Percentiles rank a stretch among this genome's conserved stretches.
These are phyloP conservation scores for Quillaja saponaria DNA, from an alignment of 306 rosid genomes.

Conservation along the genomic window DNA sequence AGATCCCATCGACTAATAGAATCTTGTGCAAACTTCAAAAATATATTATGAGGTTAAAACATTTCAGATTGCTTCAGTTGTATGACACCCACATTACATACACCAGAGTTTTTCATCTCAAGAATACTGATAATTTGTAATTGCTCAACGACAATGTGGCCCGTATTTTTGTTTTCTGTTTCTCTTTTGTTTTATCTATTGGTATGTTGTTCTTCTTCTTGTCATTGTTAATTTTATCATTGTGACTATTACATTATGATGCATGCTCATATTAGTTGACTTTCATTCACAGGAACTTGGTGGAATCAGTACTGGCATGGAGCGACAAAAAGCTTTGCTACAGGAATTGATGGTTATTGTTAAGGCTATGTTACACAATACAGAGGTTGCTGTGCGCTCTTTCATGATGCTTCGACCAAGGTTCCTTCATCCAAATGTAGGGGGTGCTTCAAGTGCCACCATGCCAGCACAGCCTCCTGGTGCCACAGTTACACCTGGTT, in stretches of 20 bases:
- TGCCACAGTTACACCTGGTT: conserved; percentile 42
- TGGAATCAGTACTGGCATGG: conserved; percentile 88
- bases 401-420: conserved; percentile 89
- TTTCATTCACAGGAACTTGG: conserved; percentile 74
- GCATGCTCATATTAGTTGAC: conserved; percentile 22
- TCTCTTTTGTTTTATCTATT: conserved; percentile 17
- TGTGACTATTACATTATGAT: too few relatives aligned
- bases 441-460: conserved; percentile 69
- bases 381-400: conserved; percentile 93
- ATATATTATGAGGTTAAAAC: conserved; percentile 15
- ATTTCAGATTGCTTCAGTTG: conserved; percentile 12
- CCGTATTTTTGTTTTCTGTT: conserved; percentile 6
- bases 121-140: conserved; percentile 10
- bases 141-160: too few relatives aligned
- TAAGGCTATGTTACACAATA: conserved; percentile 81
- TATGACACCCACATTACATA: too few relatives aligned
- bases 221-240: too few relatives aligned
- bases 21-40: conserved; percentile 4
- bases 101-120: too few relatives aligned
- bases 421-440: conserved; percentile 70
- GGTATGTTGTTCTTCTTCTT: conserved; percentile 4
- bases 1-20: conserved; percentile 1
- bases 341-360: conserved; percentile 71
- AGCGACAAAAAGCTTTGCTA: conserved; percentile 70
- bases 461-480: conserved; percentile 71